These are phyloP conservation scores for Penicillium janthinellum DNA, from an alignment of 2,329 filamentous ascomycete genomes.

Conservation along the genomic window DNA sequence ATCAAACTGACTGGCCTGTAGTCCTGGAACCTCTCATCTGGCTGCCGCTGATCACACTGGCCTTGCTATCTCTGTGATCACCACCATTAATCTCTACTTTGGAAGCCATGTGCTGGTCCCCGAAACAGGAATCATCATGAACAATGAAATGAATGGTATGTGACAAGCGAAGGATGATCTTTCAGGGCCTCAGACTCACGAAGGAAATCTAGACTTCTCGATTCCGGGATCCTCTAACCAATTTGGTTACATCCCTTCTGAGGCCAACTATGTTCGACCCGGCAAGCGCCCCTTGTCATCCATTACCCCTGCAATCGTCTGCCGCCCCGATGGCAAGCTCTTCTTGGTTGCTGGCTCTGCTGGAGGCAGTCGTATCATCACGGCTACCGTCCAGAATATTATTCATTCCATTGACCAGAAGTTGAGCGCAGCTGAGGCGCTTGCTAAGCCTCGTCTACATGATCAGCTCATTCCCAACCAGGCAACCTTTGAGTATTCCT, in stretches of 20 bases:
- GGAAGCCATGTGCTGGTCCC: conserved; percentile 78
- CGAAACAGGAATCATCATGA: conserved; percentile 78
- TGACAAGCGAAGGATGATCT: conserved; percentile 33
- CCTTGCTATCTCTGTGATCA: conserved; percentile 78
- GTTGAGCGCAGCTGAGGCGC: conserved; percentile 62
- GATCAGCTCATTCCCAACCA: conserved; percentile 78
- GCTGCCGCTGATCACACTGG: conserved; percentile 71
- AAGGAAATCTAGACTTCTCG: conserved; percentile 68
- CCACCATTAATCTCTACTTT: conserved; percentile 85
- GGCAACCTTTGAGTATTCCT: conserved; percentile 68
- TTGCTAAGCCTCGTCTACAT: conserved; percentile 70
- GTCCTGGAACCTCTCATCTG: conserved; percentile 55
- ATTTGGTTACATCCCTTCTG: conserved; percentile 81
- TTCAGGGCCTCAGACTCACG: neutral
- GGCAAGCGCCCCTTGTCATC: conserved; percentile 82
- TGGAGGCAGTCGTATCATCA: conserved; percentile 82
- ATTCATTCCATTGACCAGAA: conserved; percentile 71
- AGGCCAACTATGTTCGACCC: conserved; percentile 78
- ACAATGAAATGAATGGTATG: conserved; percentile 61
- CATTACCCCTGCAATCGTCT: conserved; percentile 77
- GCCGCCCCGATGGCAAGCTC: conserved; percentile 64
- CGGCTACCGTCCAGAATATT: conserved; percentile 71
- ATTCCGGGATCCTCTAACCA: conserved; percentile 76
- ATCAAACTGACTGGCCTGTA: conserved; percentile 16
- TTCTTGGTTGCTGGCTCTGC: conserved; percentile 74